Base-by-base conservation (phyloP, 345 rosid genomes). In the Linum trigynum region DNA sequence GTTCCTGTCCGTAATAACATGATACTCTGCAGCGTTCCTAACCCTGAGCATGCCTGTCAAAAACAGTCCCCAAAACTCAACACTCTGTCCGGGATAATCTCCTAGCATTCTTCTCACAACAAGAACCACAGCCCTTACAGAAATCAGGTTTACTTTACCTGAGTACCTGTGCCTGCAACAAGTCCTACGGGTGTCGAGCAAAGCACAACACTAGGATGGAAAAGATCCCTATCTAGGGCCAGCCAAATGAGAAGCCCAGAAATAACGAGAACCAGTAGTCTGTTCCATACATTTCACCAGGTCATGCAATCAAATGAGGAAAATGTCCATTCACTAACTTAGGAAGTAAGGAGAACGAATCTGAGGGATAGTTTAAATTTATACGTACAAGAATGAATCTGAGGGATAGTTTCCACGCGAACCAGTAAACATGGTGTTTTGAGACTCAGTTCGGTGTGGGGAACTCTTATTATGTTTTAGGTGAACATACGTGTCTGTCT, bases 231-330 rank as follows among this genome's bases (percentile, higher is more conserved):
- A 81, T 69, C 41, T 79, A 17, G 86, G 87, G 36, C 90, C 86
- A 40, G 87, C 80, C 36, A 83, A 76, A 75, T 83, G 87, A 4
- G 87, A 84, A 37, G 90, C 83, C 90, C 87, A 81, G 69, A 81
- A 83, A 72, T 85, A 85, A n/a, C 83, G 86, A 11, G 90, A 85
- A 36, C 90, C 87, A 4, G 87, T 85, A 3, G 87, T 83, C 90
- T 81, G 81, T 73, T 23, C 32, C 32, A 23, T 23, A 23, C 32
- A 23, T 23, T 48, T 17, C 38, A 16, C 60, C 5, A 57, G 3
- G 36, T 57, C 58, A 17, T 5, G 66, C 55, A 43, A 35, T 17
- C 38, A 63, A 62, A 38, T 42, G 64, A 74, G 5, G 57, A 15
- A 55, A 23, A 23, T 23, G 32, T 23, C 1, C 32, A 23, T 23